Percentiles rank a stretch among this genome's conserved stretches.
These are phyloP conservation scores for Globomyces sp. DNA, from an alignment of 371 early-diverging fungal genomes.

Conservation along the genomic window DNA sequence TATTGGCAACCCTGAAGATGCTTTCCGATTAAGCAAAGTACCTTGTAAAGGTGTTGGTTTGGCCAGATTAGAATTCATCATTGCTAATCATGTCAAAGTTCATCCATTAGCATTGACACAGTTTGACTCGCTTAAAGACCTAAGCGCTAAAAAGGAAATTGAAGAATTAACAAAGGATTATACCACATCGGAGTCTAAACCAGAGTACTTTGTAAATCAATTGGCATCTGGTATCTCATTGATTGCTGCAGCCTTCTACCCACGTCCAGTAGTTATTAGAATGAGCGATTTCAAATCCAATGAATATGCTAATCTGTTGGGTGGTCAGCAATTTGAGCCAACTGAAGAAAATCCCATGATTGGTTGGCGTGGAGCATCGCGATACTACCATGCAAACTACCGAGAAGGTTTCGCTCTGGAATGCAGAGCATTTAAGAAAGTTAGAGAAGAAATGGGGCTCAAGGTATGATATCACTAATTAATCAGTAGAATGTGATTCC, in stretches of 20 bases:
- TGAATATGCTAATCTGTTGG: slow-evolving; percentile 18
- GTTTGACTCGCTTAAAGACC: slow-evolving; percentile 10
- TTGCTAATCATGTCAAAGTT: slow-evolving; percentile 21
- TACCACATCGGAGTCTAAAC: neutral
- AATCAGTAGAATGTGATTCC: neutral
- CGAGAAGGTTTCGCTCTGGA: slow-evolving; percentile 21
- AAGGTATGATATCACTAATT: neutral
- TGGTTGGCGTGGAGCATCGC: slow-evolving; percentile 22
- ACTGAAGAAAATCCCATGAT: slow-evolving; percentile 23
- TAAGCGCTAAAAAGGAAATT: slow-evolving; percentile 6
- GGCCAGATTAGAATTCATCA: slow-evolving; percentile 24
- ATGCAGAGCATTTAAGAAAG: slow-evolving; percentile 17
- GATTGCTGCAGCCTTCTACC: slow-evolving; percentile 21
- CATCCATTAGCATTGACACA: slow-evolving; percentile 19
- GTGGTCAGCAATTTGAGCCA: slow-evolving; percentile 18
- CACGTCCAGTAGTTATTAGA: slow-evolving; percentile 18
- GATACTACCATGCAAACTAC: slow-evolving; percentile 20
- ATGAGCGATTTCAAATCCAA: slow-evolving; percentile 22
- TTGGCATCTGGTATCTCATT: slow-evolving; percentile 14
- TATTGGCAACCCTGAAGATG: slow-evolving; percentile 19
- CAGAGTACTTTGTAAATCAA: slow-evolving; percentile 20
- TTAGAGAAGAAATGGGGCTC: slow-evolving; percentile 21
- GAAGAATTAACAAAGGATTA: slow-evolving; percentile 7
- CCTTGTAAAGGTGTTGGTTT: slow-evolving; percentile 20
- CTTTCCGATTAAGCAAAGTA: slow-evolving; percentile 6